Percentiles rank a stretch among this genome's conserved stretches.
Conservation (phyloP, 495 filamentous ascomycete genomes). For the Aspergillus cristatus region DNA sequence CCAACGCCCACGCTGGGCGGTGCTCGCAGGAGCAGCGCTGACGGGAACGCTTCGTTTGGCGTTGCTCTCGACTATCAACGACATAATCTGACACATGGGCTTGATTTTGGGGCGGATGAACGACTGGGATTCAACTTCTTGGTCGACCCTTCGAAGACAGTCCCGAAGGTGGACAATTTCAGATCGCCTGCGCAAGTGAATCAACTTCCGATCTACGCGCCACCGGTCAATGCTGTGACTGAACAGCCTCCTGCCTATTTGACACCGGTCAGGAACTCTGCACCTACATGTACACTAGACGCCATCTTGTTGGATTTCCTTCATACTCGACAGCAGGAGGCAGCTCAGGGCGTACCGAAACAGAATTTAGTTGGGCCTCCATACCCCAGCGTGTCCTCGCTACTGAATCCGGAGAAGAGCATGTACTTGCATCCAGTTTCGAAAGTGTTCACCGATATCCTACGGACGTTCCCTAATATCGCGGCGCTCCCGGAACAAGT, state of each 20-base stretch:
- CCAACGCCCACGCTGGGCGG: constrained; percentile 16
- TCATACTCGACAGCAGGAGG: constrained; percentile 52
- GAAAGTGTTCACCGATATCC: constrained; percentile 73
- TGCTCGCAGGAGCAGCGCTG: constrained; percentile 22
- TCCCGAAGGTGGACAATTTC: constrained; percentile 25
- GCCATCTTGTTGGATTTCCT: constrained; percentile 69
- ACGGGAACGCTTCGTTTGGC: constrained; percentile 21
- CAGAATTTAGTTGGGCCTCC: constrained; percentile 59
- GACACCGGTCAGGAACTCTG: constrained; percentile 47
- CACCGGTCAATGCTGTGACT: constrained; percentile 10
- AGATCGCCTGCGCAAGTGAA: constrained; percentile 15
- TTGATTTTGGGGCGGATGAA: constrained; percentile 49
- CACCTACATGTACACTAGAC: constrained; percentile 65
- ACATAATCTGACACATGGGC: constrained; percentile 43
- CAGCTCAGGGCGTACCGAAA: constrained; percentile 48
- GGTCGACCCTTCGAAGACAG: constrained; percentile 43
- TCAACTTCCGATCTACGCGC: constrained; percentile 15
- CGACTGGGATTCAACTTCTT: constrained; percentile 61
- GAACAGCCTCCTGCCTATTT: constrained; percentile 27
- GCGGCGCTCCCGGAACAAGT: constrained; percentile 62
- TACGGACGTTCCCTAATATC: constrained; percentile 64
- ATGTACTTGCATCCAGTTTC: constrained; percentile 62
- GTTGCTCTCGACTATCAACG: constrained; percentile 41
- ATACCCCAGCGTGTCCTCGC: constrained; percentile 66
- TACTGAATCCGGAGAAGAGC: constrained; percentile 57